A percentile compares a stretch with the other conserved stretches of the same genome.
phyloP scores from a whole-genome alignment of 2,329 filamentous ascomycete genomes.

The Fusarium sp. region DNA sequence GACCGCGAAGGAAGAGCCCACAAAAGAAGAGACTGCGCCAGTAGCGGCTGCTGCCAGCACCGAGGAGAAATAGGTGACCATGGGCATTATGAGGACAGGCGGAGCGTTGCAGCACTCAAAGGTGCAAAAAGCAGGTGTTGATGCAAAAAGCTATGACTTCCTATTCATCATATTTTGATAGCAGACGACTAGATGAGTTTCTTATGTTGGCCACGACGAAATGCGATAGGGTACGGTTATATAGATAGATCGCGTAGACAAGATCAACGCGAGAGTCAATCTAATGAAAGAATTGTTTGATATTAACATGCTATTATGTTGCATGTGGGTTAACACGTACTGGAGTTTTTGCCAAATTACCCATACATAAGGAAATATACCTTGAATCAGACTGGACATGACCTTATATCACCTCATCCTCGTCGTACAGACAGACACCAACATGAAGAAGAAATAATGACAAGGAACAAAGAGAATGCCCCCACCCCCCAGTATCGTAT shows the following conservation, averaged over 20 bases:
- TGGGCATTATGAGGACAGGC: background rate
- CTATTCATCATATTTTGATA: conserved; percentile 16
- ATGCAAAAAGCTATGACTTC: conserved; percentile 9
- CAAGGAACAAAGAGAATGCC: background rate
- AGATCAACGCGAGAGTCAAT: conserved; percentile 7
- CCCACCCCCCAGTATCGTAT: background rate
- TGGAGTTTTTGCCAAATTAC: background rate
- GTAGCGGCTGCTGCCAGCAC: background rate
- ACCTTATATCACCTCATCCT: background rate
- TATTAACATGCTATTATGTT: background rate
- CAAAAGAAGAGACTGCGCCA: background rate
- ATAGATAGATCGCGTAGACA: conserved; percentile 10
- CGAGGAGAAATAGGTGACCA: conserved; percentile 12
- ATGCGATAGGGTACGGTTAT: conserved; percentile 16
- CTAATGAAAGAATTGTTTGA: conserved; percentile 9
- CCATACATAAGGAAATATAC: conserved; percentile 9
- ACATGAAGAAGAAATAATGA: background rate
- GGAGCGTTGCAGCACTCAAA: background rate
- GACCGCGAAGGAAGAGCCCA: background rate
- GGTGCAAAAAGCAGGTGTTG: background rate
- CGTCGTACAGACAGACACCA: background rate
- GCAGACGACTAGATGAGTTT: conserved; percentile 36
- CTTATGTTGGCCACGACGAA: conserved; percentile 32
- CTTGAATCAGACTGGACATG: background rate
- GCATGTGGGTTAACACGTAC: background rate